phyloP scores from a whole-genome alignment of 2,329 filamentous ascomycete genomes.

The Monilinia fructigena region DNA sequence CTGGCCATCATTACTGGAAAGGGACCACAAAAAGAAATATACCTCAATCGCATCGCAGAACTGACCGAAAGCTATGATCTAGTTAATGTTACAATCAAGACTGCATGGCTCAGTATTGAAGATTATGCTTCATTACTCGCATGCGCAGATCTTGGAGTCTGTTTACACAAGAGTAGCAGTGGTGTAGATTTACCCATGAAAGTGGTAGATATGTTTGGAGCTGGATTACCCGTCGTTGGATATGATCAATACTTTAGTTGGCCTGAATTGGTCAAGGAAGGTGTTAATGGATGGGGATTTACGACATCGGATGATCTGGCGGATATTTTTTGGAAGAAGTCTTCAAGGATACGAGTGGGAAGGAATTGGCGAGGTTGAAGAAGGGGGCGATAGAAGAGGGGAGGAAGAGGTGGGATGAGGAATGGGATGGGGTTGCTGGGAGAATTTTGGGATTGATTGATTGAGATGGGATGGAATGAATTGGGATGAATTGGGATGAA shows the following conservation, averaged over 20 bases:
- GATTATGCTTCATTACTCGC: slow-evolving; percentile 85
- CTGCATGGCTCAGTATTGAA: slow-evolving; percentile 78
- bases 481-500: too few relatives aligned
- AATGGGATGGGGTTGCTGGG: slow-evolving; percentile 85
- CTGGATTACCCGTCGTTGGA: slow-evolving; percentile 84
- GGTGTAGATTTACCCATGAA: slow-evolving; percentile 99
- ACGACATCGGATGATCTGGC: slow-evolving; percentile 66
- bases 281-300: slow-evolving; percentile 84
- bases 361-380: slow-evolving; percentile 60
- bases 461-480: background rate
- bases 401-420: slow-evolving; percentile 78
- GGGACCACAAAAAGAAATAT: slow-evolving; percentile 77
- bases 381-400: slow-evolving; percentile 73
- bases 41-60: slow-evolving; percentile 62
- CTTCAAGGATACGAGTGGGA: slow-evolving; percentile 52
- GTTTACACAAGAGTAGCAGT: slow-evolving; percentile 87
- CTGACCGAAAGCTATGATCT: slow-evolving; percentile 61
- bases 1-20: slow-evolving; percentile 92
- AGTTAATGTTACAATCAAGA: slow-evolving; percentile 67
- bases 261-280: slow-evolving; percentile 84
- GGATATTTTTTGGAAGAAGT: slow-evolving; percentile 61
- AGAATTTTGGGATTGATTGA: slow-evolving; percentile 56
- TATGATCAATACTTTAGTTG: slow-evolving; percentile 87
- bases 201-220: slow-evolving; percentile 98
- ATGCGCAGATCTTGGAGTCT: slow-evolving; percentile 84